A percentile compares a stretch with the other conserved stretches of the same genome.
Conservation (phyloP, 1,284 basidiomycete species). For the Irpex sp. region DNA sequence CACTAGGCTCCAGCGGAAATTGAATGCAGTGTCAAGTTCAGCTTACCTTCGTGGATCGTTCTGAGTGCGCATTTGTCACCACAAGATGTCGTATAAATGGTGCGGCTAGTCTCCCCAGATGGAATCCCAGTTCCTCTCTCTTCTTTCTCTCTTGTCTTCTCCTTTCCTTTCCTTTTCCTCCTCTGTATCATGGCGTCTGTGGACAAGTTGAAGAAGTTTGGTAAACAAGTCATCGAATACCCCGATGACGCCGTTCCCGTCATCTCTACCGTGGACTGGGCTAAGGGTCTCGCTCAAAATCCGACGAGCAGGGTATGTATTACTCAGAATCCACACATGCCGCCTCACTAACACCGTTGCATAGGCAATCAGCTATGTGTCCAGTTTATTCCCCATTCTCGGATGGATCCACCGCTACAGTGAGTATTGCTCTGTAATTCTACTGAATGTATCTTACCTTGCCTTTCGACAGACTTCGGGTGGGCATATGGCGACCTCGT, state of each 20-base stretch:
- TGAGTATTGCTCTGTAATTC: conserved; percentile 26
- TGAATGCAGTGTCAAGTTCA: background rate
- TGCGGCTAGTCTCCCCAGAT: background rate
- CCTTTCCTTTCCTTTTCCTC: background rate
- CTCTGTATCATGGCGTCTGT: conserved; percentile 31
- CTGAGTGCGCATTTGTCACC: background rate
- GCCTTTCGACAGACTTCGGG: conserved; percentile 44
- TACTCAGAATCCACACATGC: background rate
- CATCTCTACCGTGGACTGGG: conserved; percentile 50
- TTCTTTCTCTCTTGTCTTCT: background rate
- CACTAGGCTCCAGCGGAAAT: background rate
- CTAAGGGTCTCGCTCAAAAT: conserved; percentile 32
- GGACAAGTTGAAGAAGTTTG: conserved; percentile 38
- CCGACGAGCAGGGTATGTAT: conserved; percentile 44
- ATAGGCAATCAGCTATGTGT: conserved; percentile 58
- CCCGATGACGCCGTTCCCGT: conserved; percentile 55
- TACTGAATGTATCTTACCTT: background rate
- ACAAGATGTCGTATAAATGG: background rate
- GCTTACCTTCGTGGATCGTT: background rate
- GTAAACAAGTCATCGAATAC: conserved; percentile 54
- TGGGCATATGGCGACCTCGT: conserved; percentile 81
- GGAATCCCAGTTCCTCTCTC: background rate
- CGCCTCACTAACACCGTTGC: conserved; percentile 2
- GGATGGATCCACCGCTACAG: conserved; percentile 83
- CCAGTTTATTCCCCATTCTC: conserved; percentile 76